Base-by-base conservation (phyloP, 768 basidiomycete genomes). In the Chalciporus chontae region DNA sequence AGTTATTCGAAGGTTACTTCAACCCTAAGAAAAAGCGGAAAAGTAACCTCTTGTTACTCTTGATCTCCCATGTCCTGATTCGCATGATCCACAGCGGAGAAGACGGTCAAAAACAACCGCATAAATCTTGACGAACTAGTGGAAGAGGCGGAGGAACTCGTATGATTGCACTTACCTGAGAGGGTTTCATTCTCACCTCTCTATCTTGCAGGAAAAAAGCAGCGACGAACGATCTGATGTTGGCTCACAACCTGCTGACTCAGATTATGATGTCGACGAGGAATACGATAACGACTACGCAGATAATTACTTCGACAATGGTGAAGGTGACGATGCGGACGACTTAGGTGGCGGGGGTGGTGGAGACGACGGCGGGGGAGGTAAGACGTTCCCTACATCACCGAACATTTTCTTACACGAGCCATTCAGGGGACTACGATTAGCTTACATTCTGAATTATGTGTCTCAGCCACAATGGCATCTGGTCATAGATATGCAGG, bases 261-360 rank as follows among this genome's bases (percentile, higher is more conserved):
- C 80, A 21, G 89, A 92, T 65, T 91, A 91, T 61, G 90, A 91
- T 55, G 87, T 88, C 18, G 87, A 91, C 27, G 91, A 94, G 65
- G 90, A 91, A 59, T 90, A 92, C 61, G 90, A 92, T 67, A 91
- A 93, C 56, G 90, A 93, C 54, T 93, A 93, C 54, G 90, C 85
- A 3, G 86, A 87, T 53, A 90, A 93, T 63, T 92, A 93, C 74
- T 93, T 93, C 63, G 90, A 93, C 65, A 91, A 90, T 47, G 90
- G 90, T 15, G 90, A 91, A 67, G 83, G 75, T 4, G 90, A 92
- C 45, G 87, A 92, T 60, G 67, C 78, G 47, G 90, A 93, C 58
- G 84, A 90, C 58, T 66, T 88, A 18, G 88, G 85, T 5, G 90
- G 79, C 8, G 85, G 81, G 0, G 85, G 76, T 9, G 87, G 77